phyloP scores from a whole-genome alignment of 1,284 basidiomycete species.

The Rhizopogon parksii region DNA sequence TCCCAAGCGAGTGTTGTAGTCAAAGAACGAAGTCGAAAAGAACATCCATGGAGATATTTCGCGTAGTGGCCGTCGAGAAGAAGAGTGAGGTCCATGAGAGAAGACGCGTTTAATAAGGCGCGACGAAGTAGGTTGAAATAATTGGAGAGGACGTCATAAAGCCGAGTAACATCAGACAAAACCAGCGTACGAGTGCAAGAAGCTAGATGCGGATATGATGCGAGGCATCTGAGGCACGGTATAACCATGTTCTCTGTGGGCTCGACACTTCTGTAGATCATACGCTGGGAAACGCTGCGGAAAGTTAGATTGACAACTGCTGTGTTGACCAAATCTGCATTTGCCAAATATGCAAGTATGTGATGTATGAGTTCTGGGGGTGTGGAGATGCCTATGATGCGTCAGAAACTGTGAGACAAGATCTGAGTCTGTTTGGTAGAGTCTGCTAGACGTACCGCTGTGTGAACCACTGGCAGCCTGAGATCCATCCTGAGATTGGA shows the following conservation, averaged over 20 bases:
- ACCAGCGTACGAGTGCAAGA: conserved; percentile 6
- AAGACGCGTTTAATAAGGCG: conserved; percentile 16
- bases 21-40: conserved; percentile 20
- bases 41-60: conserved; percentile 14
- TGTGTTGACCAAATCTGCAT: conserved; percentile 3
- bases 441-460: not conserved
- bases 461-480: not conserved
- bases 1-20: conserved; percentile 22
- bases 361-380: conserved; percentile 9
- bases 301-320: conserved; percentile 4
- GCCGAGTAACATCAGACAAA: conserved; percentile 5
- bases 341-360: conserved; percentile 6
- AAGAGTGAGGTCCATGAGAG: conserved; percentile 17
- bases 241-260: conserved; percentile 3
- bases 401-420: not conserved
- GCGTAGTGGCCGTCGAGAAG: conserved; percentile 19
- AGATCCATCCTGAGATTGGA: not conserved
- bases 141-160: not conserved
- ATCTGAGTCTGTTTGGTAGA: not conserved
- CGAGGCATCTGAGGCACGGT: conserved; percentile 9
- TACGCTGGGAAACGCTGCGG: conserved; percentile 4
- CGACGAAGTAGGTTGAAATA: conserved; percentile 13
- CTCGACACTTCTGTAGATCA: conserved; percentile 8
- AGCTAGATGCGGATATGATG: conserved; percentile 6
- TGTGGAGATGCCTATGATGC: not conserved